Evolutionary conservation across 345 rosid genomes (phyloP).

Genomic region (Brassica nigra): DNA sequence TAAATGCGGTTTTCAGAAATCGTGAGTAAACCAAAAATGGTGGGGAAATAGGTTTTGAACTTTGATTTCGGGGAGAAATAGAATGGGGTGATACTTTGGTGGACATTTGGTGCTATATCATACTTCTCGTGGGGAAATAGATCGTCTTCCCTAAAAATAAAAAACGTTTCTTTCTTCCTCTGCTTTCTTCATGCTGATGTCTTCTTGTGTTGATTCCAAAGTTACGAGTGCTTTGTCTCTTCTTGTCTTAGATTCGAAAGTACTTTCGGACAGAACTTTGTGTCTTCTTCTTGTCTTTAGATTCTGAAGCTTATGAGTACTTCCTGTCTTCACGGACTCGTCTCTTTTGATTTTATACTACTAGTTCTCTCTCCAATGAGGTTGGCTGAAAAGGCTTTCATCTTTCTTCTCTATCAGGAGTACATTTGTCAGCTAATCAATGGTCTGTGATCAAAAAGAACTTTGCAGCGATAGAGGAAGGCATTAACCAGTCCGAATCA

Average conservation of each 20-base stretch:
- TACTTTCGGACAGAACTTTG: neutral
- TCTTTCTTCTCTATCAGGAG: slow-evolving; percentile 49
- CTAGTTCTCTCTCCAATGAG: neutral
- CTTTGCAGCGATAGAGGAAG: slow-evolving; percentile 63
- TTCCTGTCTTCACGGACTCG: neutral
- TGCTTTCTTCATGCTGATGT: neutral
- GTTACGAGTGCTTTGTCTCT: neutral
- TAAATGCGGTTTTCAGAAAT: too few species aligned
- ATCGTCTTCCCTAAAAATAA: too few species aligned
- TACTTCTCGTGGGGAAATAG: too few species aligned
- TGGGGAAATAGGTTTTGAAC: too few species aligned
- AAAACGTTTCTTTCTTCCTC: neutral
- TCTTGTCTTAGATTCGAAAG: neutral
- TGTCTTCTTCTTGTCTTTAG: neutral
- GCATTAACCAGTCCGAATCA: slow-evolving; percentile 52
- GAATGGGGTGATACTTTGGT: too few species aligned
- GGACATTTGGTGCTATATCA: too few species aligned
- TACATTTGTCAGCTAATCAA: slow-evolving; percentile 53
- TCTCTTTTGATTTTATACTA: neutral
- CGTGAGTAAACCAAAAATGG: too few species aligned
- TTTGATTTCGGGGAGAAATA: too few species aligned
- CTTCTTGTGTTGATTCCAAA: neutral
- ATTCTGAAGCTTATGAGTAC: neutral
- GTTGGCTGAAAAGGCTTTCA: slow-evolving; percentile 6
- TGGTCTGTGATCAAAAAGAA: slow-evolving; percentile 58